A percentile compares a stretch with the other conserved stretches of the same genome.
phyloP scores from a whole-genome alignment of 1,284 basidiomycete species.

The Lignosus rhinocerotis region DNA sequence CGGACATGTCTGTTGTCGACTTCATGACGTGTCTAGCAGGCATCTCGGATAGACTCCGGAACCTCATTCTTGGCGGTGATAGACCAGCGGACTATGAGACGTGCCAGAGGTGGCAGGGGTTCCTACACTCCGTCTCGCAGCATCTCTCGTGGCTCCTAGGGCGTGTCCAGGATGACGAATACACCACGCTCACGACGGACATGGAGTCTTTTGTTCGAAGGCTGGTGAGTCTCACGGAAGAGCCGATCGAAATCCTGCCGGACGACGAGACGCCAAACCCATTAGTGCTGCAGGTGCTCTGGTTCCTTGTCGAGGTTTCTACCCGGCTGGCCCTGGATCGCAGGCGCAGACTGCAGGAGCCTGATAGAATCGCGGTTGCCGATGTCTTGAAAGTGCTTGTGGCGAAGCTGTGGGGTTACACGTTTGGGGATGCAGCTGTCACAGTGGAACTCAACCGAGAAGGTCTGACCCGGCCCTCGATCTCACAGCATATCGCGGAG shows the following conservation, averaged over 20 bases:
- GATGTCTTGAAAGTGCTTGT: conserved; percentile 44
- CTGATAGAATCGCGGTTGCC: conserved; percentile 24
- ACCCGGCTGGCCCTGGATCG: conserved; percentile 38
- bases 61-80: conserved; percentile 42
- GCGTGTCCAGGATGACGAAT: conserved; percentile 14
- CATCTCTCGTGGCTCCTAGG: conserved; percentile 31
- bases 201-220: conserved; percentile 41
- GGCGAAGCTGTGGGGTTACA: conserved; percentile 52
- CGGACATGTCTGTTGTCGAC: conserved; percentile 24
- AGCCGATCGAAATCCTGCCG: conserved; percentile 24
- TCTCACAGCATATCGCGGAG: conserved; percentile 43
- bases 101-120: conserved; percentile 26
- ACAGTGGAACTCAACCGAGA: conserved; percentile 38
- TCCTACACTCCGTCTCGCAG: conserved; percentile 27
- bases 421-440: conserved; percentile 51
- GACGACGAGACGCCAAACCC: conserved; percentile 35
- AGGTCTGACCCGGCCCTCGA: conserved; percentile 39
- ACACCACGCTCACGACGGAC: conserved; percentile 31
- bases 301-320: conserved; percentile 64
- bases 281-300: conserved; percentile 47
- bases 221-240: conserved; percentile 35
- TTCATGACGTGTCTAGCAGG: conserved; percentile 24
- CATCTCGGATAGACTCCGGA: conserved; percentile 20
- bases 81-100: conserved; percentile 37
- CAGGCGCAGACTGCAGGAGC: conserved; percentile 23